Conservation (phyloP, 441 rosid genomes). For the Eugenia klotzschiana region DNA sequence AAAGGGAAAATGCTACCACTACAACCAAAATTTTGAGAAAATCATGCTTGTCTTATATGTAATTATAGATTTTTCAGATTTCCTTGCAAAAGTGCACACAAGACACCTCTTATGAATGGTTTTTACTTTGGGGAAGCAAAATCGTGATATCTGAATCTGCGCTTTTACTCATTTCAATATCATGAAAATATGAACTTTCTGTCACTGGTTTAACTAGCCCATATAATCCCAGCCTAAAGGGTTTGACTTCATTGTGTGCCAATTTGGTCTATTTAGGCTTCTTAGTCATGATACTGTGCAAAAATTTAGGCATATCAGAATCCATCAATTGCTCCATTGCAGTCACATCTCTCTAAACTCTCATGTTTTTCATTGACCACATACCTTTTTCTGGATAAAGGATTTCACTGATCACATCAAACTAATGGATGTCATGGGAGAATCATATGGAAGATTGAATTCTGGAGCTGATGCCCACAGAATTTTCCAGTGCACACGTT, state of each 20-base stretch:
- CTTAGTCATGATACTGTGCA: neutral
- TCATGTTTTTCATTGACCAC: neutral
- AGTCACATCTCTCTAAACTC: neutral
- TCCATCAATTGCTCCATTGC: neutral
- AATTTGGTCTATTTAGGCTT: neutral
- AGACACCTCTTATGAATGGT: neutral
- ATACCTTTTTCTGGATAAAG: neutral
- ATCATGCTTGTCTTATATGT: neutral
- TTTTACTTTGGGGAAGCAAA: neutral
- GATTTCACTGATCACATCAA: neutral
- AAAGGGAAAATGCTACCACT: neutral
- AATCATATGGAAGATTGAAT: neutral
- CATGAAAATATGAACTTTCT: neutral
- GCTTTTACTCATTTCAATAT: neutral
- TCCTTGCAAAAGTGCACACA: neutral
- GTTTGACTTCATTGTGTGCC: neutral
- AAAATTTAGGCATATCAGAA: neutral
- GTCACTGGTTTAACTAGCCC: neutral
- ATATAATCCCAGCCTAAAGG: neutral
- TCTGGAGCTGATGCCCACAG: neutral
- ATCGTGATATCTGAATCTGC: neutral
- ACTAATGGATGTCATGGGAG: neutral
- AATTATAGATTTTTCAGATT: neutral
- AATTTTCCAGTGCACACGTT: neutral
- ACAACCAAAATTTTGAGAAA: neutral